Conservation (phyloP, 345 rosid genomes). For the Firmiana major region DNA sequence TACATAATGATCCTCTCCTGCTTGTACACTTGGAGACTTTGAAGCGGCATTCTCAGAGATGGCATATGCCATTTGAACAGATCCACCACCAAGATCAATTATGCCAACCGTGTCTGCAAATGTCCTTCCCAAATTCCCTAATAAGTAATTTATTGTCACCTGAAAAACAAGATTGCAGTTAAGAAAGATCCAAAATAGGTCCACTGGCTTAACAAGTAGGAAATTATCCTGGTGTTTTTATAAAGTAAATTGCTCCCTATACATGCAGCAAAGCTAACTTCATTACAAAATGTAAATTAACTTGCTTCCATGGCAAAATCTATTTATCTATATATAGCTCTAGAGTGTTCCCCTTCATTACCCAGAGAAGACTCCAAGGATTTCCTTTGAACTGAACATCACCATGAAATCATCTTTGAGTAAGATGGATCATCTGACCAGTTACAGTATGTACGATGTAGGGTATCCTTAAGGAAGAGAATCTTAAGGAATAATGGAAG, state of each 20-base stretch:
- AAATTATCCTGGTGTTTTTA: not conserved
- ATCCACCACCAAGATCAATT: constrained; percentile 98
- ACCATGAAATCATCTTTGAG: not conserved
- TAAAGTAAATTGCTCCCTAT: not conserved
- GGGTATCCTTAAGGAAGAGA: not conserved
- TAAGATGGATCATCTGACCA: not conserved
- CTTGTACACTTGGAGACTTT: constrained; percentile 55
- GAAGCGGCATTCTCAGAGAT: constrained; percentile 76
- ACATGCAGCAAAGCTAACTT: not conserved
- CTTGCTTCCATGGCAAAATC: not conserved
- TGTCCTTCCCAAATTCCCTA: constrained; percentile 71
- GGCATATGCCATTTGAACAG: constrained; percentile 99
- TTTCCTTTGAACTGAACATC: not conserved
- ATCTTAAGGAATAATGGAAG: not conserved
- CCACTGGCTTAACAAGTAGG: not conserved
- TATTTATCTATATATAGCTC: not conserved
- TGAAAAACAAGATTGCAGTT: constrained; percentile 28
- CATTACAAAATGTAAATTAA: not conserved
- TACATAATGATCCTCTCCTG: constrained; percentile 79
- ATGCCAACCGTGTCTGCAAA: constrained; percentile 85
- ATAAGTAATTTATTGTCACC: constrained; percentile 91
- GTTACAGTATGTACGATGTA: not conserved
- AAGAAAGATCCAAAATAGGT: not conserved
- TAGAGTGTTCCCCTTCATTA: not conserved
- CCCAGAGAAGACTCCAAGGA: not conserved